These are phyloP conservation scores for Apiospora hydei DNA, from an alignment of 2,329 filamentous ascomycete genomes.

Conservation along the genomic window DNA sequence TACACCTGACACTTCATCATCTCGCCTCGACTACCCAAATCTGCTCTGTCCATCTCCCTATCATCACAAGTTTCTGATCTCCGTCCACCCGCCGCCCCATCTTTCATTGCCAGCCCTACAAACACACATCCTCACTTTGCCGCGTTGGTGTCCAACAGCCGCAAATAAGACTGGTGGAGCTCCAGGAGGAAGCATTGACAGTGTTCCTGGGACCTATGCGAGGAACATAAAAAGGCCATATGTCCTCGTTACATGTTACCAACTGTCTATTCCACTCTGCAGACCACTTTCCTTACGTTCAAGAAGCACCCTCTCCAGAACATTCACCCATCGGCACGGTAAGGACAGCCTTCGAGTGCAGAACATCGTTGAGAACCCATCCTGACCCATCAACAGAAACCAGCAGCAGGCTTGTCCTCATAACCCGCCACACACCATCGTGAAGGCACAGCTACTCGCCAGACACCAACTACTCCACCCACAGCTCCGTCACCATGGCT, in stretches of 20 bases:
- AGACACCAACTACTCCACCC: background rate
- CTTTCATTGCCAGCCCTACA: conserved; percentile 26
- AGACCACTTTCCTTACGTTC: conserved; percentile 16
- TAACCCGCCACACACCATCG: background rate
- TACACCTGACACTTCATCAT: conserved; percentile 10
- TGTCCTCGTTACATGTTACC: conserved; percentile 26
- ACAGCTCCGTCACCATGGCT: conserved; percentile 50
- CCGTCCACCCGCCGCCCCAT: conserved; percentile 22
- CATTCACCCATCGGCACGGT: background rate
- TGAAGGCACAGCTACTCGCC: background rate
- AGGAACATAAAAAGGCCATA: conserved; percentile 29
- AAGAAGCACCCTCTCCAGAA: conserved; percentile 2
- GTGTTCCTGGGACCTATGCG: conserved; percentile 3
- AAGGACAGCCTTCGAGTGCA: background rate
- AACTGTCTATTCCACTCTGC: conserved; percentile 20
- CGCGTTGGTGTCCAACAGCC: conserved; percentile 16
- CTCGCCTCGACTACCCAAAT: conserved; percentile 16
- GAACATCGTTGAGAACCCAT: background rate
- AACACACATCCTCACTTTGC: conserved; percentile 24
- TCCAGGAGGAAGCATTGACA: conserved; percentile 18
- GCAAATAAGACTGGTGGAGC: conserved; percentile 28
- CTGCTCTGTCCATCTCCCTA: conserved; percentile 11
- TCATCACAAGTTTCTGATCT: conserved; percentile 10
- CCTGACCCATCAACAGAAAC: conserved; percentile 1
- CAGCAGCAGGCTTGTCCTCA: conserved; percentile 1